Evolutionary conservation across 306 rosid species (phyloP).

Genomic region (Rubus parviflorus): DNA sequence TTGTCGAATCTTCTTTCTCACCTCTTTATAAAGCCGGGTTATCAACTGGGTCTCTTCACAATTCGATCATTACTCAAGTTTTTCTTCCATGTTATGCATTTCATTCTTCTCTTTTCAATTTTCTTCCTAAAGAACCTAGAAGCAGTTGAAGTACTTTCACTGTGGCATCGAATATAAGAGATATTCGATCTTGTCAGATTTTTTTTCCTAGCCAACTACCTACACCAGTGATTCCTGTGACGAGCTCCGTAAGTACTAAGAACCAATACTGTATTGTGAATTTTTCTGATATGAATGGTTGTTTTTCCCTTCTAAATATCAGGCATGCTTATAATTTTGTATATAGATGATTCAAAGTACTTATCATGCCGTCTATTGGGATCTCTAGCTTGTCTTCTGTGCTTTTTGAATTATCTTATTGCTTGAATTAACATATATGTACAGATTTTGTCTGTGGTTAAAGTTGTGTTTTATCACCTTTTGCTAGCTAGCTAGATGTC

Average conservation of each 20-base stretch:
- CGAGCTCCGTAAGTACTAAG: too few relatives aligned
- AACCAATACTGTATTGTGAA: too few relatives aligned
- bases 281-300: too few relatives aligned
- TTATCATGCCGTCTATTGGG: not conserved
- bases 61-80: conserved; percentile 1
- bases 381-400: not conserved
- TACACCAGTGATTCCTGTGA: not conserved
- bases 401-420: not conserved
- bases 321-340: too few relatives aligned
- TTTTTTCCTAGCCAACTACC: not conserved
- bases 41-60: not conserved
- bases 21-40: not conserved
- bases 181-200: too few relatives aligned
- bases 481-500: not conserved
- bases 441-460: not conserved
- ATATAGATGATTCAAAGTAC: too few relatives aligned
- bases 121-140: not conserved
- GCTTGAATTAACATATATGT: too few relatives aligned
- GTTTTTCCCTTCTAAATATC: too few relatives aligned
- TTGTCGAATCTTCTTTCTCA: not conserved
- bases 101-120: not conserved
- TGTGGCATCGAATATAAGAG: not conserved
- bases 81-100: not conserved
- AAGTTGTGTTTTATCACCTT: not conserved
- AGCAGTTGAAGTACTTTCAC: not conserved